Evolutionary conservation across 176 grass and related monocot genomes (phyloP), one percentile per base, ranked within the genome.

Genomic region (Chloris gayana): DNA sequence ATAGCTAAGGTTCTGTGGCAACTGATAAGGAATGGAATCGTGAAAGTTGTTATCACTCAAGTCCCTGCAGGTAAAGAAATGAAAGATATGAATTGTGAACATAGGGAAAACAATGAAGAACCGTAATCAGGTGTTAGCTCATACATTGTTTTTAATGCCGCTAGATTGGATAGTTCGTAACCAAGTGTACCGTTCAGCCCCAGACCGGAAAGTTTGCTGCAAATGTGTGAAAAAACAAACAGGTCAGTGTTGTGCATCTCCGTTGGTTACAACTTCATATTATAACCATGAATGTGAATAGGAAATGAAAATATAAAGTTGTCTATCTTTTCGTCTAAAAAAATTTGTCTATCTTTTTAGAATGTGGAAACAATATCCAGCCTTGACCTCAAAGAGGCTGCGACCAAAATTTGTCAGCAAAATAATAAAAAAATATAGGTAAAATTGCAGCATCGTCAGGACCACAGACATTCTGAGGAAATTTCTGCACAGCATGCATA

Each of bases 161-260:
- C 70, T 45, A 99, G 90, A 88, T 71, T 88, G 37, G 90, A 82
- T 66, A 99, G 70, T 44, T 57, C 76, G 82, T 93, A 99, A 51
- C 93, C 93, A 58, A 99, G 88, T 37, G 87, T 93, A 44, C 97
- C 97, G 67, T 90, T 99, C 73, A 99, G 82, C 77, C 83, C 82
- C 86, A 95, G 74, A 65, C 97, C 91, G 71, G 87, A 87, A 78
- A 99, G 82, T 32, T 93, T 88, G 71, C 97, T 99, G 90, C 86
- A 72, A 83, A 87, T 58, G 71, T 15, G 56, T 46, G 50, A 24
- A 76, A 19, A 75, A 45, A 26, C 47, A 70, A 53, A 65, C 50
- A 24, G 64, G 58, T 32, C 75, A 82, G 72, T 64, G 18, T 29
- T 64, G 10, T 84, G 31, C 50, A 39, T 38, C 37, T 53, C 63